Base-by-base conservation (phyloP, 208 protist genomes). In the Crithidia brevicula region DNA sequence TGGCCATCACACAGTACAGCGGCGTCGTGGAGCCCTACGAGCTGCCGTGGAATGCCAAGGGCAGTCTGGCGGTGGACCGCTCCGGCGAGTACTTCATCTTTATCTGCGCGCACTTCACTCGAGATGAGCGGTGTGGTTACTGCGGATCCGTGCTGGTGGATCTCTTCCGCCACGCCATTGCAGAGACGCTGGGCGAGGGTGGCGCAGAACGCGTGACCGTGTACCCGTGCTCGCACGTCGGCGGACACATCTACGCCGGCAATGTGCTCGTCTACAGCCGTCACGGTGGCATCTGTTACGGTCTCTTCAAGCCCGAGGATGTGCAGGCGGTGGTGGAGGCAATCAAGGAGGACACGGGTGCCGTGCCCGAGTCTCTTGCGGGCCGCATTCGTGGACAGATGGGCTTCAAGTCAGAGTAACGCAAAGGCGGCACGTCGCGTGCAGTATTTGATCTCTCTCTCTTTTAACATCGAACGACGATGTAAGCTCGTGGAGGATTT, bases 251-350 rank as follows among this genome's bases (percentile, higher is more conserved):
- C 28, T 96, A 96, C 72, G 93, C 93, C 20, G 93, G 93, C 20
- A 97, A 97, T 60, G 93, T 96, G 15, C 58, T 97, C 25, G 69
- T 96, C 23, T 97, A 97, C 83, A 90, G 77, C 71, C 82, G 80
- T 18, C 62, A 81, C 63, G 91, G 89, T 49, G 86, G 88, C 18
- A 86, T 95, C 31, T 91, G 89, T 78, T 96, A 94, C 75, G 93
- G 91, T 27, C 88, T 88, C 50, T 91, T 97, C 72, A 94, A 73
- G 58, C 91, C 91, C 13, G 73, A 77, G 30, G 83, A 95, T 67
- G 81, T 97, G 15, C 71, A 82, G 27, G 36, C 66, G 11, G 56
- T 95, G 52, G 80, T 93, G 23, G 67, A 84, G 40, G 72, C 73
- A 10, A 81, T 94, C 53, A 64, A 74, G n/a, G 69, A 70, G n/a